phyloP scores from a whole-genome alignment of 169 alveolate species.

The Theileria parva region DNA sequence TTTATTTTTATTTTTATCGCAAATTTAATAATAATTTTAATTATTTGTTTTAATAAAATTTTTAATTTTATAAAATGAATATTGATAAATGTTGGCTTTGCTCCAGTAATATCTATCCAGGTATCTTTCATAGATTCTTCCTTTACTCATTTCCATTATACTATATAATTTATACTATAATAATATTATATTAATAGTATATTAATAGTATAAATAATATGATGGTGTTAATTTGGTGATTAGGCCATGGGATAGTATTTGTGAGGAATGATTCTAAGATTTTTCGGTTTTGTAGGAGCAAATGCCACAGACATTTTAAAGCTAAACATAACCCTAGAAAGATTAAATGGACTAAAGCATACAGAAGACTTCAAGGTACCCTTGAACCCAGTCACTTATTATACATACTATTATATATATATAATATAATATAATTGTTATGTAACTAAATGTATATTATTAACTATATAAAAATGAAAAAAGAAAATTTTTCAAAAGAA shows the following conservation, averaged over 20 bases:
- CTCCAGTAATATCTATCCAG: constrained; percentile 95
- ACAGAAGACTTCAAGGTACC: constrained; percentile 87
- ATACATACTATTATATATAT: neutral
- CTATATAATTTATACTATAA: neutral
- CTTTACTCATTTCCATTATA: neutral
- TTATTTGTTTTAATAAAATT: neutral
- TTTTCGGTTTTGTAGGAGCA: constrained; percentile 97
- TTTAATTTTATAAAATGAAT: constrained; percentile 82
- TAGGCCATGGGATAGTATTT: constrained; percentile 96
- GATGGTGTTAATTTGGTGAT: too few relatives aligned
- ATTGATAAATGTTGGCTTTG: constrained; percentile 97
- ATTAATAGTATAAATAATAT: neutral
- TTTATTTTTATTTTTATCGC: neutral
- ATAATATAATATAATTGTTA: neutral
- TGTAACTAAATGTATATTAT: neutral
- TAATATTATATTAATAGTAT: neutral
- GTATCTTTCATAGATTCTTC: constrained; percentile 23
- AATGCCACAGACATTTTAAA: constrained; percentile 97
- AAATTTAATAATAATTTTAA: neutral
- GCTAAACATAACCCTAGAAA: constrained; percentile 98
- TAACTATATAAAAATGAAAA: neutral
- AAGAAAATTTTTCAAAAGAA: neutral
- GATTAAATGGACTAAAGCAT: constrained; percentile 98
- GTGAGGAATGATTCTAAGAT: constrained; percentile 97
- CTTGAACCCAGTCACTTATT: neutral